phyloP scores from a whole-genome alignment of 768 basidiomycete genomes.

The Amanita brunnescens region DNA sequence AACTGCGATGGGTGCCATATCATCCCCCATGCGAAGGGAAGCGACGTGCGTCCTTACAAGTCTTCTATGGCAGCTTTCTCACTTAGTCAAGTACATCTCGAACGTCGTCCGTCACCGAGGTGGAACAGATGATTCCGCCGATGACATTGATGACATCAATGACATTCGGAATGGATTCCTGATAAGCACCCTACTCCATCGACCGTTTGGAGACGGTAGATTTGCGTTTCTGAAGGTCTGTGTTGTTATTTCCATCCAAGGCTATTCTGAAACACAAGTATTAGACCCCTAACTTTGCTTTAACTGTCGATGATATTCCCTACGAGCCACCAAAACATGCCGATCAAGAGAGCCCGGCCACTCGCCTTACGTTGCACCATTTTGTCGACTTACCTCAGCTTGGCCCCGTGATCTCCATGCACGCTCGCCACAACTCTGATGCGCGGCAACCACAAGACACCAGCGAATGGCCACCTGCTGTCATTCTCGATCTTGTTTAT shows the following conservation, averaged over 20 bases:
- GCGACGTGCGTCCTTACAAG: conserved; percentile 3
- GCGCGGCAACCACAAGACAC: conserved; percentile 6
- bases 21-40: no score
- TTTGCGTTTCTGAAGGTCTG: conserved; percentile 12
- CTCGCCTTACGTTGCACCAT: no score
- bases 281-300: conserved; percentile 10
- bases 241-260: conserved; percentile 7
- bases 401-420: neutral
- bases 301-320: conserved; percentile 9
- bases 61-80: conserved; percentile 1
- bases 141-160: conserved; percentile 7
- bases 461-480: conserved; percentile 6
- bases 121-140: neutral
- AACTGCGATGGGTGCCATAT: no score
- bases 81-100: no score
- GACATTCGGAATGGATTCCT: conserved; percentile 11
- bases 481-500: conserved; percentile 7
- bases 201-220: conserved; percentile 6
- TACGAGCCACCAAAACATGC: neutral
- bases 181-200: conserved; percentile 2
- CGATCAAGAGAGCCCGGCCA: conserved; percentile 4
- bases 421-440: conserved; percentile 4
- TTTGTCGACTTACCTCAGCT: neutral
- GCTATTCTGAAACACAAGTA: conserved; percentile 2
- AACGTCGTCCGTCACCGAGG: conserved; percentile 4